phyloP scores from a whole-genome alignment of 78 protist genomes.

The Speleostelium caveatum region DNA sequence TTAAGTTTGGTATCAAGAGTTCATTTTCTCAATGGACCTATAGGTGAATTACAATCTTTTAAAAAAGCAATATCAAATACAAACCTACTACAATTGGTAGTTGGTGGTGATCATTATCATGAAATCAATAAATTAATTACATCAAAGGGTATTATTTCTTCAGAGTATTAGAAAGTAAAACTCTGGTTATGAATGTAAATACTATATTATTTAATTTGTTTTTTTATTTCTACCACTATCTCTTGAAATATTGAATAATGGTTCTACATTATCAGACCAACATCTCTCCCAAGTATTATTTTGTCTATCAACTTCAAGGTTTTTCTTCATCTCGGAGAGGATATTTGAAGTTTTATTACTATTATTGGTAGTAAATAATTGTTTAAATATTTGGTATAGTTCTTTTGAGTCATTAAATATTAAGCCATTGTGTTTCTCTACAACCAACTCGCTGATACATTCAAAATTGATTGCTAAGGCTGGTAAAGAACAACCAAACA shows the following conservation, averaged over 20 bases:
- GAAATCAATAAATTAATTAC: too few species aligned
- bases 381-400: neutral
- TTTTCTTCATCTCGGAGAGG: neutral
- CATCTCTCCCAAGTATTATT: neutral
- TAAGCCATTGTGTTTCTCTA: slow-evolving; percentile 63
- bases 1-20: too few species aligned
- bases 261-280: neutral
- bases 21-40: too few species aligned
- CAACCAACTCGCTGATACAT: slow-evolving; percentile 86
- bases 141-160: too few species aligned
- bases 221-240: too few species aligned
- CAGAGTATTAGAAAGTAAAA: too few species aligned
- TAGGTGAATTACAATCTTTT: too few species aligned
- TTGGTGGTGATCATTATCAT: too few species aligned
- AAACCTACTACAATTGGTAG: too few species aligned
- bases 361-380: neutral
- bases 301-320: neutral
- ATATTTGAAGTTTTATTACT: neutral
- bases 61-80: too few species aligned
- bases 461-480: slow-evolving; percentile 88
- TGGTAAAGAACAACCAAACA: slow-evolving; percentile 96
- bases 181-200: too few species aligned
- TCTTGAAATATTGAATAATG: neutral
- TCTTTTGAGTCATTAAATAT: slow-evolving; percentile 48
- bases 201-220: too few species aligned